phyloP scores from a whole-genome alignment of 1,284 basidiomycete species.

The Leccinum pachyderme region DNA sequence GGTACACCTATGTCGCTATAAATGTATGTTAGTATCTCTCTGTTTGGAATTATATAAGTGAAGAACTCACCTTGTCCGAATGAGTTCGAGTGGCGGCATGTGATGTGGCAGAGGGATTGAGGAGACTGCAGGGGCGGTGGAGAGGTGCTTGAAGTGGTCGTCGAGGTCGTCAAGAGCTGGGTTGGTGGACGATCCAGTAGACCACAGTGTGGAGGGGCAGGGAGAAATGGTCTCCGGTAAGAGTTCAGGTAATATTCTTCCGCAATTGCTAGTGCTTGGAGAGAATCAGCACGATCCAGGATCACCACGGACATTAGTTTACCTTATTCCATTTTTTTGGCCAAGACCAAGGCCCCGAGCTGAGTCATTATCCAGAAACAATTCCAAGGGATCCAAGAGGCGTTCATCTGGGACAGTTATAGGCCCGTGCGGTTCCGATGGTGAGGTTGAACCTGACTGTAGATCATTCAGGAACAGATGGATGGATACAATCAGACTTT shows the following conservation, averaged over 20 bases:
- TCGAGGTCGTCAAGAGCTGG: slow-evolving; percentile 37
- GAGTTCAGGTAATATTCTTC: neutral
- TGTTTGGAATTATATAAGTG: neutral
- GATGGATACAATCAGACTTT: neutral
- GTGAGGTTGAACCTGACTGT: neutral
- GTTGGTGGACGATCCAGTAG: neutral
- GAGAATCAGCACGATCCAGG: neutral
- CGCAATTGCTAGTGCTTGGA: neutral
- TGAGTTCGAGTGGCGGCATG: neutral
- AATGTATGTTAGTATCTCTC: too few species aligned
- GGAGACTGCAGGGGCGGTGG: neutral
- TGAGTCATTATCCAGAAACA: neutral
- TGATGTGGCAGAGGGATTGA: slow-evolving; percentile 25
- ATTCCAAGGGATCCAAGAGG: neutral
- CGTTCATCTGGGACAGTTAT: neutral
- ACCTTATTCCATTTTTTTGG: neutral
- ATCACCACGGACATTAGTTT: neutral
- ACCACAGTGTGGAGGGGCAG: neutral
- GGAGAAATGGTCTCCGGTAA: neutral
- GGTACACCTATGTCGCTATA: neutral
- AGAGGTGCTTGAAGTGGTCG: neutral
- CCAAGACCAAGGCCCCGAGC: too few species aligned
- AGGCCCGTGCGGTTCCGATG: neutral
- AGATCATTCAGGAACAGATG: neutral
- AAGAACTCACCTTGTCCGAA: neutral